A percentile compares a stretch with the other conserved stretches of the same genome.
These are phyloP conservation scores for Aegilops sharonensis DNA, from an alignment of 176 grass and related monocot genomes.

Conservation along the genomic window DNA sequence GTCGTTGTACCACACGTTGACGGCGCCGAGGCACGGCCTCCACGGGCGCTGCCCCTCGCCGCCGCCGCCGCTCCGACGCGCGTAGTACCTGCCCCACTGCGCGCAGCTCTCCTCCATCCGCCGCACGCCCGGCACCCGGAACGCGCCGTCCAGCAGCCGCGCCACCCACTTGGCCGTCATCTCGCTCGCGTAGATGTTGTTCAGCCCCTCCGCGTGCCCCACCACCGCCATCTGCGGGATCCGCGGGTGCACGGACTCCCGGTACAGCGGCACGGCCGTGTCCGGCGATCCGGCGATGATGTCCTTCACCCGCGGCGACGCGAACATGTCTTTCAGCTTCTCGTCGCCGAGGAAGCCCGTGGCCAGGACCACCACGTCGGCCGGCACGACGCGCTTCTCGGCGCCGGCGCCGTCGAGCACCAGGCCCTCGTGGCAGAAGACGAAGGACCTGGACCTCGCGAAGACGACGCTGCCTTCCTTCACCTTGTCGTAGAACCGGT, in stretches of 20 bases:
- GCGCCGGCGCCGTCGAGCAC: slow-evolving; percentile 10
- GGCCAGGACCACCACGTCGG: slow-evolving; percentile 64
- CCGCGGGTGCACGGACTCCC: slow-evolving; percentile 71
- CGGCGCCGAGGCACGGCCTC: slow-evolving; percentile 34
- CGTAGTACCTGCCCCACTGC: slow-evolving; percentile 59
- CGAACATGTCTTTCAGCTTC: slow-evolving; percentile 59
- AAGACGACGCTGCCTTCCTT: slow-evolving; percentile 47
- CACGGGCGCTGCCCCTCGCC: not conserved
- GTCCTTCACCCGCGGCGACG: slow-evolving; percentile 31
- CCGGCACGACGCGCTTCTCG: not conserved
- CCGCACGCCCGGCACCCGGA: slow-evolving; percentile 47
- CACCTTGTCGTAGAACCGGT: slow-evolving; percentile 57
- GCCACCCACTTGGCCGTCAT: slow-evolving; percentile 66
- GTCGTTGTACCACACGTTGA: slow-evolving; percentile 74
- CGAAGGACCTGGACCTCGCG: not conserved
- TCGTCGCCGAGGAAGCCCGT: slow-evolving; percentile 67
- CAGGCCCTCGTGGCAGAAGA: slow-evolving; percentile 53
- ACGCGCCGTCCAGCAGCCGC: slow-evolving; percentile 57
- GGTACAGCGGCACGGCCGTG: slow-evolving; percentile 41
- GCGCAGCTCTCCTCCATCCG: slow-evolving; percentile 49
- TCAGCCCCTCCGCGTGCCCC: slow-evolving; percentile 54
- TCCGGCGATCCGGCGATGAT: slow-evolving; percentile 42
- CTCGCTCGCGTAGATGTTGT: slow-evolving; percentile 38
- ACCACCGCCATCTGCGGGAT: slow-evolving; percentile 57
- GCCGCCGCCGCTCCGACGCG: slow-evolving; percentile 25